A percentile compares a stretch with the other conserved stretches of the same genome.
phyloP scores from a whole-genome alignment of 2,329 filamentous ascomycete species.

The Falciphora oryzae region DNA sequence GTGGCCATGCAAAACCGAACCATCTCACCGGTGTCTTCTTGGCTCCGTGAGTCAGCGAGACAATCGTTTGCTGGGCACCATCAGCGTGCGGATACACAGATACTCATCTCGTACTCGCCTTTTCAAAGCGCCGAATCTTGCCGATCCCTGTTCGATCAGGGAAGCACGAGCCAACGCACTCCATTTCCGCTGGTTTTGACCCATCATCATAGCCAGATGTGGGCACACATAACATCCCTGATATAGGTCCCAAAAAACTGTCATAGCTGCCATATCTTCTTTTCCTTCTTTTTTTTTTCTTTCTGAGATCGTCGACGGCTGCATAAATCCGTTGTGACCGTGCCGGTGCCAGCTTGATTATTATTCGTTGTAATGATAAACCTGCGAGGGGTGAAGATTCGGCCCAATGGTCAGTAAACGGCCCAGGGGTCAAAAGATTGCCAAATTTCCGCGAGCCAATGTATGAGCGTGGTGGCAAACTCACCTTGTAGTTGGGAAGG shows the following conservation, averaged over 20 bases:
- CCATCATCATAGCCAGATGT: not conserved
- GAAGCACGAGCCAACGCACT: not conserved
- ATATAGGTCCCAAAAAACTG: not conserved
- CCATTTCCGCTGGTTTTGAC: not conserved
- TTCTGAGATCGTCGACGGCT: not conserved
- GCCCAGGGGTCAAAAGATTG: not conserved
- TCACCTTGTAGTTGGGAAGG: slow-evolving; percentile 94
- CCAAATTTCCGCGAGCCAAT: not conserved
- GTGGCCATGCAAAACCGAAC: not conserved
- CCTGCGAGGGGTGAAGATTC: slow-evolving; percentile 40
- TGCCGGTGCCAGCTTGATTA: not conserved
- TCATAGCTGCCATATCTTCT: not conserved
- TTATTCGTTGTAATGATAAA: slow-evolving; percentile 88
- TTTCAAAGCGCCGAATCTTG: not conserved
- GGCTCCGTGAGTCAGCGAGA: not conserved
- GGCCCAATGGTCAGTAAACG: not conserved
- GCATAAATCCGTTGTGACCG: not conserved
- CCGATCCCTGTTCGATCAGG: not conserved
- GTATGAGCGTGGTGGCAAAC: slow-evolving; percentile 20
- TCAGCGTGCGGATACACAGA: not conserved
- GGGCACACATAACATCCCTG: not conserved
- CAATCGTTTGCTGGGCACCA: not conserved
- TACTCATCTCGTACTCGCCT: not conserved
- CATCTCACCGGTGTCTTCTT: not conserved
- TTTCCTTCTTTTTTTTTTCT: not conserved